A percentile compares a stretch with the other conserved stretches of the same genome.
Conservation (phyloP, 495 filamentous ascomycete species). For the Talaromyces thailandensis region DNA sequence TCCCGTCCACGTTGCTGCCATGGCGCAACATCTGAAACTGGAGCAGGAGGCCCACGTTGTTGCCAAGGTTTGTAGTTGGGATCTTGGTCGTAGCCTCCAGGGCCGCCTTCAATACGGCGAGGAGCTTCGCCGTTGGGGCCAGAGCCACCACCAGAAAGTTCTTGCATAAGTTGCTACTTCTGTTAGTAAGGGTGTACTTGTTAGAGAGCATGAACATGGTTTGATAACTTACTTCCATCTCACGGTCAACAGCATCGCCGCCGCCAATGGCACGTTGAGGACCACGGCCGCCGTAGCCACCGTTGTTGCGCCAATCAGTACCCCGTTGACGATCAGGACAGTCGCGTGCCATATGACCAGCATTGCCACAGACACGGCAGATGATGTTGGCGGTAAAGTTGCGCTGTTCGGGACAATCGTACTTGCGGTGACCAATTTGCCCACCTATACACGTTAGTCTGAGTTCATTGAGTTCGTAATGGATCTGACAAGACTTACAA, state of each 20-base stretch:
- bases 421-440: conserved; percentile 97
- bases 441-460: conserved; percentile 44
- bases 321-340: conserved; percentile 90
- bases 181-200: conserved; percentile 23
- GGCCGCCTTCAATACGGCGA: conserved; percentile 81
- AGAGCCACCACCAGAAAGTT: conserved; percentile 72
- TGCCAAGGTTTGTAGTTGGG: conserved; percentile 79
- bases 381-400: conserved; percentile 99
- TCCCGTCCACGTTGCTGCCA: conserved; percentile 55
- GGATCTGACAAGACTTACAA: conserved; percentile 47
- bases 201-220: background rate
- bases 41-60: conserved; percentile 59
- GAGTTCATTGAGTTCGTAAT: background rate
- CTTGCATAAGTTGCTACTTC: conserved; percentile 87
- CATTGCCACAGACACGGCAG: conserved; percentile 95
- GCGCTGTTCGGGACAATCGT: conserved; percentile 94
- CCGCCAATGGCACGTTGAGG: conserved; percentile 60
- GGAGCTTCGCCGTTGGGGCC: conserved; percentile 54
- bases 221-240: conserved; percentile 69
- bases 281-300: conserved; percentile 31
- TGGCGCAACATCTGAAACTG: conserved; percentile 67
- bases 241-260: conserved; percentile 83
- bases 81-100: conserved; percentile 50
- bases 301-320: conserved; percentile 80
- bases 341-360: conserved; percentile 86